Evolutionary conservation across 345 rosid species (phyloP), one percentile per base, ranked within the genome.

Genomic region (Capsella bursapastoris): DNA sequence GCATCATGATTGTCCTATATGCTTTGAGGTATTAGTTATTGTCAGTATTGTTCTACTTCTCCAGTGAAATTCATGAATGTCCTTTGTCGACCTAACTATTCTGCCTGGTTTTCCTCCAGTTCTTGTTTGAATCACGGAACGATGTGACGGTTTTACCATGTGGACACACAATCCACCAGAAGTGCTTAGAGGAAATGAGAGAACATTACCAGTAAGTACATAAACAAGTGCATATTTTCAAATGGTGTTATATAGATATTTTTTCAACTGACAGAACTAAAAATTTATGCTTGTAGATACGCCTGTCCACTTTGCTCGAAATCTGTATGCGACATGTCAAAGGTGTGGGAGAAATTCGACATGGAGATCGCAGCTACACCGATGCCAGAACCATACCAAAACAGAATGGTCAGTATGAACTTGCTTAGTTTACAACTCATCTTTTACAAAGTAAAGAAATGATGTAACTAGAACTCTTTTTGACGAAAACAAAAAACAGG

Each of bases 1-100:
- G 98, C 98, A 91, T 76, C 98, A 89, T 18, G 91, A 91, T 48
- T 93, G 98, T 52, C 96, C 97, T 13, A 88, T 93, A 60, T 93
- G 98, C 72, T 93, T 88, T 57, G 98, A 93, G 97, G 98, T 93
- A 79, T 47, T 28, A 13, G 2, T 52, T 49, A 6, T 6, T 57
- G 27, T 7, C 3, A 5, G 32, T 64, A 6, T 31, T 22, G n/a
- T 25, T 66, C 37, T 8, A 49, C 62, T 47, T 57, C 31, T 37
- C 10, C 49, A 31, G 5, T 0, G 38, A 48, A 29, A 48, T 13
- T 11, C 12, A 25, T 49, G 61, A 71, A 7, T 61, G 2, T n/a
- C 49, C 10, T 43, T 40, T 31, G 12, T 22, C 56, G 49, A 50
- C 64, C 40, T 37, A 45, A 37, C n/a, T 64, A 7, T 50, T 41